phyloP scores from a whole-genome alignment of 495 filamentous ascomycete genomes.

The Penicillium bovifimosum region DNA sequence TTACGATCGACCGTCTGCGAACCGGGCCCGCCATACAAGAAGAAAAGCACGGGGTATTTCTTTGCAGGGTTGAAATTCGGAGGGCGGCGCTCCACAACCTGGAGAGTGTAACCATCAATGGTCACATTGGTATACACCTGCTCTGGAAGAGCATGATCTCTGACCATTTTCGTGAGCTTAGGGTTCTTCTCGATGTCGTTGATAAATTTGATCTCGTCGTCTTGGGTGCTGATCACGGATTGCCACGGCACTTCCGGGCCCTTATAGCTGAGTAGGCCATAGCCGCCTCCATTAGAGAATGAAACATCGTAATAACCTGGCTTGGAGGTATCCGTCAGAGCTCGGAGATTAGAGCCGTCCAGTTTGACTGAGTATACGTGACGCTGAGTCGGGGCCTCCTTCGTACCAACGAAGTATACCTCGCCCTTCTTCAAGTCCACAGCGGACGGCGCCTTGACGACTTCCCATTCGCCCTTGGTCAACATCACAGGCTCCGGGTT shows the following conservation, averaged over 20 bases:
- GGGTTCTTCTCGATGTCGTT: constrained; percentile 72
- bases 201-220: constrained; percentile 56
- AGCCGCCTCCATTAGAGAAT: constrained; percentile 77
- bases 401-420: constrained; percentile 86
- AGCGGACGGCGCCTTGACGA: constrained; percentile 79
- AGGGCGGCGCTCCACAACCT: constrained; percentile 85
- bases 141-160: constrained; percentile 75
- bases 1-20: constrained; percentile 80
- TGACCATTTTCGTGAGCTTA: constrained; percentile 58
- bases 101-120: constrained; percentile 70
- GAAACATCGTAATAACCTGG: constrained; percentile 82
- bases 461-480: constrained; percentile 89
- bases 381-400: constrained; percentile 79
- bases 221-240: constrained; percentile 78
- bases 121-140: constrained; percentile 80
- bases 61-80: constrained; percentile 82
- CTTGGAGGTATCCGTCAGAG: constrained; percentile 69
- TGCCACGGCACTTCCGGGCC: constrained; percentile 90
- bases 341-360: constrained; percentile 62
- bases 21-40: constrained; percentile 85
- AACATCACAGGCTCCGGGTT: constrained; percentile 74
- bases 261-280: constrained; percentile 72
- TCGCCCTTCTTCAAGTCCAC: constrained; percentile 79
- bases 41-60: constrained; percentile 90
- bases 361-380: constrained; percentile 87